A percentile compares a stretch with the other conserved stretches of the same genome.
Conservation (phyloP, 371 early-diverging fungal genomes). For the Funneliformis caledonium region DNA sequence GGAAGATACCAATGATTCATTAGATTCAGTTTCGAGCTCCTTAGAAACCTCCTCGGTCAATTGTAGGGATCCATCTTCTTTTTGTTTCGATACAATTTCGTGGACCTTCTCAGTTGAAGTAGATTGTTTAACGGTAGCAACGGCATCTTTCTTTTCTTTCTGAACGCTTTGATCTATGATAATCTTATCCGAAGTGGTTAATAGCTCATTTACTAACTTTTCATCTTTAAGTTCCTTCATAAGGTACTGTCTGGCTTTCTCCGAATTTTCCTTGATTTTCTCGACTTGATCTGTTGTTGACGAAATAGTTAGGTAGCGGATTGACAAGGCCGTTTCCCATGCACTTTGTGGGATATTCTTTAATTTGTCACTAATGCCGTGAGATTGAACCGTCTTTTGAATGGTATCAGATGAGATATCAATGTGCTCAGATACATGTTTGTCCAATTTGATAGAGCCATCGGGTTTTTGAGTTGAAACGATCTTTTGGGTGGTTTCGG, state of each 20-base stretch:
- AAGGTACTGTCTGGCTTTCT: background rate
- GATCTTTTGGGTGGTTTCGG: background rate
- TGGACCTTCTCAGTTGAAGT: background rate
- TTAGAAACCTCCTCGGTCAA: background rate
- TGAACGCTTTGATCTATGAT: background rate
- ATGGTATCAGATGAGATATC: background rate
- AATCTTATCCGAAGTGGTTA: background rate
- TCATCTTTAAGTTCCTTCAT: background rate
- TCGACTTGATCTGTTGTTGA: background rate
- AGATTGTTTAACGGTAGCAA: background rate
- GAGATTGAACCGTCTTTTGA: background rate
- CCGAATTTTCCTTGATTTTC: background rate
- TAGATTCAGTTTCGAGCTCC: background rate
- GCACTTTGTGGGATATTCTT: background rate
- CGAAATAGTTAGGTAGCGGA: background rate
- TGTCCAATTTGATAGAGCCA: background rate
- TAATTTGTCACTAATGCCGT: conserved; percentile 4
- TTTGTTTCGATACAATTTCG: conserved; percentile 19
- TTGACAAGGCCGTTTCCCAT: background rate
- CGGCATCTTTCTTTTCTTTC: background rate
- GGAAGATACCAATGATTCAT: background rate
- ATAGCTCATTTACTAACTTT: background rate
- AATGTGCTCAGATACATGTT: background rate
- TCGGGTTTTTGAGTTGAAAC: background rate
- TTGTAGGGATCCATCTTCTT: background rate